Evolutionary conservation across 805 yeast genomes (phyloP), one percentile per base, ranked within the genome.

Genomic region (Candida patagonica): DNA sequence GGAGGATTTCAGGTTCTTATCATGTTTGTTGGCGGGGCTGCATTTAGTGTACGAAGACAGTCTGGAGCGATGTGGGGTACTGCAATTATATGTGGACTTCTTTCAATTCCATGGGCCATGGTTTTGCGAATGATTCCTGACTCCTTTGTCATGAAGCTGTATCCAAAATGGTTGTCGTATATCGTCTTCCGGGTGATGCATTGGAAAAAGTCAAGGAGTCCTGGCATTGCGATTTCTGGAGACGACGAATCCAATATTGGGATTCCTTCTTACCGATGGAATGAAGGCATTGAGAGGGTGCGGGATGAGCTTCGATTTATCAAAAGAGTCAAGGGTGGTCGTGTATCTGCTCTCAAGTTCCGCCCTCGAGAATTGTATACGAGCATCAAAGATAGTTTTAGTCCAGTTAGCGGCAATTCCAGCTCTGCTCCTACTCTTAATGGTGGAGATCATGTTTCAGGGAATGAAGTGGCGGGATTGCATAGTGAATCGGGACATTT

Each of bases 21-120:
- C 52, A 92, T 92, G 97, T 83, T 78, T 62, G 89, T 85, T 47
- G 99, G 99, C 40, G 98, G 99, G 41, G 83, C 89, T 30, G 96
- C 98, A 0, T 92, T 92, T 62, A 76, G 88, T 6, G 71, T 88
- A 48, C 75, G 74, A 2, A 71, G 80, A 46, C 94, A 83, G 61
- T 80, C 94, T 1, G 81, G 82, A 6, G 76, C 76, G 1, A 77
- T 79, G 82, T 94, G 98, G 98, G 92, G 74, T 1, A 77, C 86
- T 2, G 92, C 97, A 0, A 61, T 89, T 4, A 54, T 82, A 21
- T 76, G 94, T 63, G 97, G 97, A 23, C 57, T 81, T 46, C 36
- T 82, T 13, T 80, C 95, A 12, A 62, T 92, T 30, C 96, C 97
- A 0, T 71, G 76, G 33, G 97, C 96, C 41, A 57, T 68, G 15